Evolutionary conservation across 495 filamentous ascomycete species (phyloP).

Genomic region (Sphaerosporella brunnea): DNA sequence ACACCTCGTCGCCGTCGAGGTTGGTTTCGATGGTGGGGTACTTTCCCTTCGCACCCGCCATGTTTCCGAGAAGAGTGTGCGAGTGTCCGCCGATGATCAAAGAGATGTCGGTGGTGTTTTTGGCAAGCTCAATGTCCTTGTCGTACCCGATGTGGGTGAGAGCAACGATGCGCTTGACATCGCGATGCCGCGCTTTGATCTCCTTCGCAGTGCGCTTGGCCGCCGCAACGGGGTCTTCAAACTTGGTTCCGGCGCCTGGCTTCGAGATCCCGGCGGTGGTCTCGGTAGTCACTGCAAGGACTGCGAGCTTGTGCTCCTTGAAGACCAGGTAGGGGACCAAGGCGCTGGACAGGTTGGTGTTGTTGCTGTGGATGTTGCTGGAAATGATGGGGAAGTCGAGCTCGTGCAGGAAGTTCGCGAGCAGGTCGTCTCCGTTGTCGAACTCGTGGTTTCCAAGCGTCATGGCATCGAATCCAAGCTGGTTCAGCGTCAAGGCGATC

Average conservation of each 20-base stretch:
- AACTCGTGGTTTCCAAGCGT: constrained; percentile 41
- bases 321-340: constrained; percentile 43
- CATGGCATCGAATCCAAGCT: constrained; percentile 32
- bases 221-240: constrained; percentile 32
- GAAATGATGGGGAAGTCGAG: constrained; percentile 41
- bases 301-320: constrained; percentile 35
- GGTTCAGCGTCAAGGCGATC: constrained; percentile 42
- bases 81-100: constrained; percentile 40
- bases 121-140: constrained; percentile 37
- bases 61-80: constrained; percentile 39
- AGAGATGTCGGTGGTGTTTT: constrained; percentile 33
- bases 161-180: constrained; percentile 38
- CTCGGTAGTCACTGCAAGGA: constrained; percentile 41
- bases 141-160: constrained; percentile 45
- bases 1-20: constrained; percentile 40
- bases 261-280: constrained; percentile 35
- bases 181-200: constrained; percentile 32
- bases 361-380: constrained; percentile 36
- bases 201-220: constrained; percentile 36
- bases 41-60: constrained; percentile 31
- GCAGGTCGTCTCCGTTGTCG: constrained; percentile 27
- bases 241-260: constrained; percentile 34
- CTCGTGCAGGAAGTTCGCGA: constrained; percentile 28
- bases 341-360: constrained; percentile 34
- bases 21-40: constrained; percentile 42